Base-by-base conservation (phyloP, 2,329 filamentous ascomycete genomes). In the Alternaria sp. region DNA sequence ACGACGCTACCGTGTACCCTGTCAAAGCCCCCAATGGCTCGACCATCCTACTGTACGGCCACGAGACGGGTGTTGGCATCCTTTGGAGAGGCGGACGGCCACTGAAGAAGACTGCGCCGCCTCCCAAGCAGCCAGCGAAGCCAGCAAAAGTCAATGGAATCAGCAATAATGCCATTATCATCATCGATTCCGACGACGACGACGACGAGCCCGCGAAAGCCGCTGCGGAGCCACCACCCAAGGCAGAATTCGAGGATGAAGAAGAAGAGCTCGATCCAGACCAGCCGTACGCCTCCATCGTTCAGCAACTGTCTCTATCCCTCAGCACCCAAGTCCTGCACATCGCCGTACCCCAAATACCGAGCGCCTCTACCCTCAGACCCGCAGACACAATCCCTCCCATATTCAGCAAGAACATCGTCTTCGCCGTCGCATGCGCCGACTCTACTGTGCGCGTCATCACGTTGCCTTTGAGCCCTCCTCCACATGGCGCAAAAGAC, bases 11-110 rank as follows among this genome's bases (percentile, higher is more conserved):
- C 70, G 78, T 84, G 63, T 89, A 89, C 69, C 86, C 87, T 5
- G 72, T 84, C 36, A 79, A 80, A 61, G 80, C 85, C 21, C 82
- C 85, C 23, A 88, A 88, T 73, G 85, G 85, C 70, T 88, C 87
- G 3, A 85, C 83, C 3, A 79, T 89, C 58, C 79, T 88, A 42
- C 68, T 89, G 11, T 88, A 86, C 65, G 87, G 83, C 45, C 83
- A 88, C 63, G 82, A 84, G 40, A 80, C 79, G 40, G 87, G 87
- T 5, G 66, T 90, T 23, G 82, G 82, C 56, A 75, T 89, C 48
- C 65, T 87, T 29, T 89, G 87, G 87, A 80, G 84, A 73, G 86
- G 86, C 41, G 86, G 86, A 4, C 80, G 78, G 29, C 75, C 78
- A 1, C 80, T 85, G 54, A 81, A 81, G 62, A 63, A 69, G 52